These are phyloP conservation scores for Trametes elegans DNA, from an alignment of 768 basidiomycete genomes.

Conservation along the genomic window DNA sequence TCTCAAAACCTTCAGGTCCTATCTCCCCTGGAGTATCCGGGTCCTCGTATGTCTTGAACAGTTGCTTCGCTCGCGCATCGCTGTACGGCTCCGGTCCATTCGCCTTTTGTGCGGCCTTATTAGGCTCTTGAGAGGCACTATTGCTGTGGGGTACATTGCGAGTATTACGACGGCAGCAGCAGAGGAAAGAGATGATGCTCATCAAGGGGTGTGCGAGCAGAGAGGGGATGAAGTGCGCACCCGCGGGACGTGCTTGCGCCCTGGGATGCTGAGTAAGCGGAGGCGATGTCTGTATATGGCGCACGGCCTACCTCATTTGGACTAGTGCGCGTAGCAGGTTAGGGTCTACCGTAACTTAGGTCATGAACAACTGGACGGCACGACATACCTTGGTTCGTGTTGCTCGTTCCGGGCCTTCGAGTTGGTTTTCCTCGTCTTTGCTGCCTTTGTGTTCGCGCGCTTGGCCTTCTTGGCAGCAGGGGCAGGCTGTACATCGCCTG, in stretches of 20 bases:
- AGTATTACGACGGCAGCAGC: slow-evolving; percentile 62
- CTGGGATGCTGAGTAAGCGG: slow-evolving; percentile 15
- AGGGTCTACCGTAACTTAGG: slow-evolving; percentile 12
- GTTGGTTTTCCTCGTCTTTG: too few relatives aligned
- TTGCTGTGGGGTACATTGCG: slow-evolving; percentile 45
- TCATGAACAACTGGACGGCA: background rate
- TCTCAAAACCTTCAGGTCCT: slow-evolving; percentile 70
- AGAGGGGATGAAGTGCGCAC: background rate
- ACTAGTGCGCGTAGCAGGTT: slow-evolving; percentile 12
- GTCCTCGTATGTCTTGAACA: slow-evolving; percentile 62
- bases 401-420: too few relatives aligned
- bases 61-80: slow-evolving; percentile 43
- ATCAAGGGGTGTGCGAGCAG: slow-evolving; percentile 36
- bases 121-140: slow-evolving; percentile 18
- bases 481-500: slow-evolving; percentile 3
- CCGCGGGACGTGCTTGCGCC: background rate
- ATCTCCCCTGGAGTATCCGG: slow-evolving; percentile 55
- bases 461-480: slow-evolving; percentile 22
- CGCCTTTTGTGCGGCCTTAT: slow-evolving; percentile 7
- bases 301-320: slow-evolving; percentile 14
- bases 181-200: slow-evolving; percentile 59
- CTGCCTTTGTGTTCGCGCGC: slow-evolving; percentile 7
- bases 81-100: slow-evolving; percentile 42
- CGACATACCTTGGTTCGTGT: slow-evolving; percentile 1
- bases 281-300: background rate